phyloP scores from a whole-genome alignment of 257 asterid species.

The Gentiana dahurica region DNA sequence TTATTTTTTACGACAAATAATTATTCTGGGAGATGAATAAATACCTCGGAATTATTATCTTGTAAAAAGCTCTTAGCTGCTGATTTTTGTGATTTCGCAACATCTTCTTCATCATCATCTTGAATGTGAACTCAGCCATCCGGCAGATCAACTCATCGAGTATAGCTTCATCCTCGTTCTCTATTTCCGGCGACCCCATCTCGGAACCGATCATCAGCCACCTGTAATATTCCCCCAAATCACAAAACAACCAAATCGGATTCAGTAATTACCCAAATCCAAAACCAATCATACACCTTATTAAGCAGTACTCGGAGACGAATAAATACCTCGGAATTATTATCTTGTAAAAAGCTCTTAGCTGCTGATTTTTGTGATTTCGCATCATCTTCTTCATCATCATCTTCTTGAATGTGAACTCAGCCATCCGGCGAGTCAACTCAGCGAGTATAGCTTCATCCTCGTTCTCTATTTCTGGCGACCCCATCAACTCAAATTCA shows the following conservation, averaged over 20 bases:
- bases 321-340: constrained; percentile 2
- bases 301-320: no score
- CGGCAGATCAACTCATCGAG: constrained; percentile 63
- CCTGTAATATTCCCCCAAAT: no score
- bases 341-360: background rate
- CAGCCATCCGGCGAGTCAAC: constrained; percentile 81
- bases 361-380: background rate
- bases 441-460: constrained; percentile 56
- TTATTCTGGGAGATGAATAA: background rate
- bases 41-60: constrained; percentile 2
- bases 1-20: background rate
- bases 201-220: constrained; percentile 52
- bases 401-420: constrained; percentile 66
- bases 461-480: constrained; percentile 44
- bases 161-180: constrained; percentile 53
- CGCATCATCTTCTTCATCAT: constrained; percentile 18
- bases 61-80: background rate
- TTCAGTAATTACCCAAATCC: no score
- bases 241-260: no score
- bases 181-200: constrained; percentile 43
- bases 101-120: constrained; percentile 38
- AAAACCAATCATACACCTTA: no score
- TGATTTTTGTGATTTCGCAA: background rate
- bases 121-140: constrained; percentile 77
- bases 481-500: constrained; percentile 17